Conservation (phyloP, 75 land plant genomes). For the Gnetum montanum region DNA sequence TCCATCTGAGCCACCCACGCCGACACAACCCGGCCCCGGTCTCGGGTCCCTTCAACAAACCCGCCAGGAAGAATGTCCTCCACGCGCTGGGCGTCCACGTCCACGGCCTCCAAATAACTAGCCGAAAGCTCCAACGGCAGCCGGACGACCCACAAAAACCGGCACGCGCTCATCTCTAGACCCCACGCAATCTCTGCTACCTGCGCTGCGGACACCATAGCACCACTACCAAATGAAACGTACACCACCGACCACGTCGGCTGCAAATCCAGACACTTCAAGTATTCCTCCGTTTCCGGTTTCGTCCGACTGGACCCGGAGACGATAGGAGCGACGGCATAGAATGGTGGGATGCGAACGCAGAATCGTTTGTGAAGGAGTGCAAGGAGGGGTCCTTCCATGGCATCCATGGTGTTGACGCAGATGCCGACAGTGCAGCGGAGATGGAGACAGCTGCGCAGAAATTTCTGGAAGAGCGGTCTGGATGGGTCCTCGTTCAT, state of each 20-base stretch:
- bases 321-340: too few species aligned
- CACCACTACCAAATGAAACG: constrained; percentile 51
- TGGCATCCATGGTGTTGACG: too few species aligned
- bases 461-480: background rate
- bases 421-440: too few species aligned
- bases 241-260: constrained; percentile 26
- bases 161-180: constrained; percentile 23
- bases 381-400: too few species aligned
- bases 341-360: too few species aligned
- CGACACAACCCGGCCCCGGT: constrained; percentile 19
- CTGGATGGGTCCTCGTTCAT: too few species aligned
- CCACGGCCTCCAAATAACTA: background rate
- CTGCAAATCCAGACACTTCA: constrained; percentile 40
- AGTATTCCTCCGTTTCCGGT: too few species aligned
- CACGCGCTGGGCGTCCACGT: background rate
- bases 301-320: too few species aligned
- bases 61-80: constrained; percentile 39
- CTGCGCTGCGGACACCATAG: constrained; percentile 21
- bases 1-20: constrained; percentile 43
- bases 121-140: constrained; percentile 22
- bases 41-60: constrained; percentile 16
- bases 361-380: too few species aligned
- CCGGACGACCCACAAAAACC: constrained; percentile 43
- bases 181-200: constrained; percentile 41
- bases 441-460: too few species aligned